Base-by-base conservation (phyloP, 257 asterid genomes). In the Jacaranda mimosifolia region DNA sequence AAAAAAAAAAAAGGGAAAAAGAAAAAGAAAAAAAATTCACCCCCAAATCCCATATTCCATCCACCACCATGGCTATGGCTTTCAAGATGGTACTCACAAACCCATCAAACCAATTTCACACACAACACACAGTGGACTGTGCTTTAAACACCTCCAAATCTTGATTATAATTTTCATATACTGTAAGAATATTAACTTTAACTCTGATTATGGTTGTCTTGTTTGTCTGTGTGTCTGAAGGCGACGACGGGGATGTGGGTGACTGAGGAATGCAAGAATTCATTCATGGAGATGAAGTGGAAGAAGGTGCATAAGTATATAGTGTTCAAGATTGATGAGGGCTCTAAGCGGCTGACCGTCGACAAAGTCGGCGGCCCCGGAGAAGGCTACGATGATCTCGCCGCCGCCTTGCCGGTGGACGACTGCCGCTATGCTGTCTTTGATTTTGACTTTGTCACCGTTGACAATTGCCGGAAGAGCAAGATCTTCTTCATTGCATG, bases 241-340 rank as follows among this genome's bases (percentile, higher is more conserved):
- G 97, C 97, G 72, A 89, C 87, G 14, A 88, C 92, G 3, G 95
- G 96, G 26, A 90, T 91, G 95, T 77, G 97, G 92, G 98, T 94
- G 72, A 83, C 96, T 19, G 97, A 94, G 15, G 98, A 94, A 71
- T 94, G 98, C 84, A 87, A 89, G 87, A 87, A 83, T n/a, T 92
- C 97, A 1, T 94, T 87, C 94, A 92, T 84, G 97, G 98, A 90
- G 77, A 92, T 94, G 98, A 94, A 94, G 78, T 91, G 98, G 97
- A 92, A 94, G 84, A 94, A 94, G 74, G 96, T 89, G 9, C 90
- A 86, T 73, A 82, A 89, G 64, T 94, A 77, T 87, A 94, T 94
- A 53, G 97, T 94, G 2, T 94, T 83, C 91, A 94, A 94, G 83
- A 91, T 94, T 2, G 96, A 94, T 15, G 98, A 94, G 76, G 80